A percentile compares a stretch with the other conserved stretches of the same genome.
phyloP scores from a whole-genome alignment of 805 yeast species.

The Ogataea corticis region DNA sequence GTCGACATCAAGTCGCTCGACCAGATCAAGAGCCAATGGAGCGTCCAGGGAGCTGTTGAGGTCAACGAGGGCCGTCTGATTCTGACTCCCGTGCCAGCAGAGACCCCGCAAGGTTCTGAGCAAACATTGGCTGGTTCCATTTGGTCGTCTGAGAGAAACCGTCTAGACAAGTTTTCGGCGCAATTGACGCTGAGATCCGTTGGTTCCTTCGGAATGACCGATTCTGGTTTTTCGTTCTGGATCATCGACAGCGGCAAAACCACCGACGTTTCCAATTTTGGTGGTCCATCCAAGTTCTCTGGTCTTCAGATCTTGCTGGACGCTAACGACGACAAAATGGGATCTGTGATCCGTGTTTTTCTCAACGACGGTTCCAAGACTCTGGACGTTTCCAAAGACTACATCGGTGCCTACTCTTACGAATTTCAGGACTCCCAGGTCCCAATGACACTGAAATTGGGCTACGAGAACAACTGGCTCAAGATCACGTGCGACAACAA shows the following conservation, averaged over 20 bases:
- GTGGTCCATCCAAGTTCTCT: constrained; percentile 59
- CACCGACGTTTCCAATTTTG: constrained; percentile 40
- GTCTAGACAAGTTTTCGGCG: constrained; percentile 41
- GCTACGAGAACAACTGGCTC: constrained; percentile 47
- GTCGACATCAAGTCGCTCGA: constrained; percentile 22
- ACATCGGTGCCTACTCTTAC: constrained; percentile 34
- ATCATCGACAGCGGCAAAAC: constrained; percentile 38
- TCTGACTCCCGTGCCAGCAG: constrained; percentile 44
- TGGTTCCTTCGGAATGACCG: constrained; percentile 49
- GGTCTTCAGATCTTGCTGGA: constrained; percentile 67
- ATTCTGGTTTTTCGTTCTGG: constrained; percentile 63
- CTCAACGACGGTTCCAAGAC: constrained; percentile 57
- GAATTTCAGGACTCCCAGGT: constrained; percentile 66
- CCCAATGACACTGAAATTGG: constrained; percentile 67
- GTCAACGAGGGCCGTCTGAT: constrained; percentile 56
- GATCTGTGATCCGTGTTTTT: constrained; percentile 56
- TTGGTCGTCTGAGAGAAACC: constrained; percentile 39
- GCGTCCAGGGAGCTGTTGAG: constrained; percentile 36
- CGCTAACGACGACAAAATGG: constrained; percentile 43
- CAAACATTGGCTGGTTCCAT: constrained; percentile 43
- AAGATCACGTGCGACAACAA: constrained; percentile 74
- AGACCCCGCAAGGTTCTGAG: constrained; percentile 24
- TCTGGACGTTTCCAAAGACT: constrained; percentile 27
- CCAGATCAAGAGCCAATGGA: constrained; percentile 49
- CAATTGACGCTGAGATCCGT: constrained; percentile 65